These are phyloP conservation scores for Dipteronia dyeriana DNA, from an alignment of 345 rosid genomes.

Conservation along the genomic window DNA sequence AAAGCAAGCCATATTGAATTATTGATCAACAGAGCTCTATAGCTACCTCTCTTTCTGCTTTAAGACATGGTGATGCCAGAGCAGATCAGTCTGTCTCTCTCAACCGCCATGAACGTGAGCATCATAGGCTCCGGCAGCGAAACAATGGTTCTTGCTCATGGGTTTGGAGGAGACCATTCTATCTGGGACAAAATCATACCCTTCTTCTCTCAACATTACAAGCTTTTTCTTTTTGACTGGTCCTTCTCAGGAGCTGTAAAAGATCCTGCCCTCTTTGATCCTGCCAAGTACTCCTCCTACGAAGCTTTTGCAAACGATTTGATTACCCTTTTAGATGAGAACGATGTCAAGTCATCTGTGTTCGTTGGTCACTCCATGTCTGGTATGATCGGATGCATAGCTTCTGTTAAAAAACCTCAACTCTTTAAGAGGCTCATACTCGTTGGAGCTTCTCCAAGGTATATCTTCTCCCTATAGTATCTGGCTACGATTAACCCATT, in stretches of 20 bases:
- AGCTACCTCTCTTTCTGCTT: not conserved
- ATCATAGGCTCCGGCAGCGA: slow-evolving; percentile 50
- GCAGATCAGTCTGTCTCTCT: slow-evolving; percentile 44
- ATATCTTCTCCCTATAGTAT: slow-evolving; percentile 7
- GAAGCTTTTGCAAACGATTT: slow-evolving; percentile 63
- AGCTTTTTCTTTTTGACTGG: slow-evolving; percentile 77
- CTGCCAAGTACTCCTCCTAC: slow-evolving; percentile 52
- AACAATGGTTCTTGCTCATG: slow-evolving; percentile 62
- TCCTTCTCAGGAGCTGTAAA: slow-evolving; percentile 63
- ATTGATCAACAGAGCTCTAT: not conserved
- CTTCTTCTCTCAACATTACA: slow-evolving; percentile 39
- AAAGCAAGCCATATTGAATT: not conserved
- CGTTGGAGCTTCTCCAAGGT: slow-evolving; percentile 79
- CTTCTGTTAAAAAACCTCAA: slow-evolving; percentile 71
- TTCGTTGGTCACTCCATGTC: slow-evolving; percentile 88
- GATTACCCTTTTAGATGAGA: slow-evolving; percentile 56
- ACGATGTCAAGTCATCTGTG: slow-evolving; percentile 38
- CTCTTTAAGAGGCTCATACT: slow-evolving; percentile 61
- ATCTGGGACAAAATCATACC: slow-evolving; percentile 64
- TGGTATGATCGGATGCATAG: slow-evolving; percentile 80
- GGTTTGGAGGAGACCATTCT: slow-evolving; percentile 72
- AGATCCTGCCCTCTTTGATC: slow-evolving; percentile 56
- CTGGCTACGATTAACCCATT: too few species aligned
- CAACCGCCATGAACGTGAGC: slow-evolving; percentile 63
- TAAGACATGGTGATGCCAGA: slow-evolving; percentile 40